These are phyloP conservation scores for Tulasnella sp. DNA, from an alignment of 768 basidiomycete genomes.

Conservation along the genomic window DNA sequence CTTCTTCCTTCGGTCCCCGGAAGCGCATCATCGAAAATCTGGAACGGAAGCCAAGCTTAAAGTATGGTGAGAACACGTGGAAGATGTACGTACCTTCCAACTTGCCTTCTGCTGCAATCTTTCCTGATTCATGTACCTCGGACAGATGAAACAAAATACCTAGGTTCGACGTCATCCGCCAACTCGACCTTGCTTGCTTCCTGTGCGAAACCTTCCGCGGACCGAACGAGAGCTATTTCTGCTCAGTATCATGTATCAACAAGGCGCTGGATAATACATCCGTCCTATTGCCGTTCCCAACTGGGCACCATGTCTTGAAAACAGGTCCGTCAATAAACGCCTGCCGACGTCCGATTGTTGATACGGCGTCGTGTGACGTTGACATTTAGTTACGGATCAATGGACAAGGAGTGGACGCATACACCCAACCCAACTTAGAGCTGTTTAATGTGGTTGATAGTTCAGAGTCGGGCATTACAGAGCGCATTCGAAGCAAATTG, in stretches of 20 bases:
- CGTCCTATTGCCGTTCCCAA: neutral
- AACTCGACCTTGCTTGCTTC: constrained; percentile 13
- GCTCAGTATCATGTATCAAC: neutral
- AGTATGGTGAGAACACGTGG: constrained; percentile 1
- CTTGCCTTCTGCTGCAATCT: too few relatives aligned
- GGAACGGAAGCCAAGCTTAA: neutral
- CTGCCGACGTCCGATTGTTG: neutral
- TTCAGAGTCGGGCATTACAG: neutral
- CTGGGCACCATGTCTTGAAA: neutral
- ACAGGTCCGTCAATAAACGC: neutral
- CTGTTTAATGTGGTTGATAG: neutral
- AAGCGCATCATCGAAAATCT: neutral
- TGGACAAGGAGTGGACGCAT: constrained; percentile 11
- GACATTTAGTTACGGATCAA: neutral
- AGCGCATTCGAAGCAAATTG: neutral
- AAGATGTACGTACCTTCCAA: neutral
- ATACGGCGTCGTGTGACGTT: neutral
- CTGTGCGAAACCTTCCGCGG: neutral
- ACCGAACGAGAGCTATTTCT: neutral
- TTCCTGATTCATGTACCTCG: neutral
- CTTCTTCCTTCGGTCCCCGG: neutral
- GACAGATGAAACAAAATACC: too few relatives aligned
- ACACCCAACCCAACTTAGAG: neutral
- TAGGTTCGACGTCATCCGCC: too few relatives aligned
- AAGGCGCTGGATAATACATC: neutral